These are phyloP conservation scores for Cyberlindnera suaveolens DNA, from an alignment of 805 yeast species.

Conservation along the genomic window DNA sequence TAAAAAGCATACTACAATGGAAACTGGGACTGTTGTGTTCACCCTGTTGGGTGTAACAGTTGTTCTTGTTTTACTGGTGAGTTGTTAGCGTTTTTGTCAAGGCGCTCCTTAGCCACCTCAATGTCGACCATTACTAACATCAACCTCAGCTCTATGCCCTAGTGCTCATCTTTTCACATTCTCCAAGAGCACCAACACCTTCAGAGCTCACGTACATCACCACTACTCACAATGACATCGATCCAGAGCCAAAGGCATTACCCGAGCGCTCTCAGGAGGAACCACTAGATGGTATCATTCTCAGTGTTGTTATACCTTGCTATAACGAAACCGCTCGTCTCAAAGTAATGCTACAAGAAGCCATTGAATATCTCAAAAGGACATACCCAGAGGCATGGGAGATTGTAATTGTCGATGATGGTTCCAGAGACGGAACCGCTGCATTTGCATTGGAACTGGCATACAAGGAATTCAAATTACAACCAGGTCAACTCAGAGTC, in stretches of 20 bases:
- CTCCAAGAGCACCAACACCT: slow-evolving; percentile 48
- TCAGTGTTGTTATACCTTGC: slow-evolving; percentile 89
- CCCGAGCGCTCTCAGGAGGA: slow-evolving; percentile 16
- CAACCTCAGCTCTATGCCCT: slow-evolving; percentile 7
- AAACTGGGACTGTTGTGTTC: no score
- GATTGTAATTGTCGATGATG: slow-evolving; percentile 86
- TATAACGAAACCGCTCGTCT: slow-evolving; percentile 79
- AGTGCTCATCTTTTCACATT: slow-evolving; percentile 45
- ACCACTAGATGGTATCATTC: slow-evolving; percentile 34
- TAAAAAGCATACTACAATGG: no score
- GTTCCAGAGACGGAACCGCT: slow-evolving; percentile 77
- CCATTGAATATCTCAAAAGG: slow-evolving; percentile 45
- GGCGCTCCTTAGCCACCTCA: no score
- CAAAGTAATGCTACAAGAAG: slow-evolving; percentile 63
- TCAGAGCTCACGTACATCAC: slow-evolving; percentile 53
- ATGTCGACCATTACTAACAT: background rate
- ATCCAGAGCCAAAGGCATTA: slow-evolving; percentile 30
- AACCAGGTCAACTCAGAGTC: slow-evolving; percentile 62
- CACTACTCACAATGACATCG: slow-evolving; percentile 29
- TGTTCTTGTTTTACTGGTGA: no score
- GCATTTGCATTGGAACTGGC: slow-evolving; percentile 63
- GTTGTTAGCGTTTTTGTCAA: no score
- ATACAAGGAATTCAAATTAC: slow-evolving; percentile 34
- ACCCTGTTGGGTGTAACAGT: no score
- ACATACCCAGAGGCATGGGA: slow-evolving; percentile 49